Base-by-base conservation (phyloP, 352 stramenopile genomes). In the Globisporangium splendens region DNA sequence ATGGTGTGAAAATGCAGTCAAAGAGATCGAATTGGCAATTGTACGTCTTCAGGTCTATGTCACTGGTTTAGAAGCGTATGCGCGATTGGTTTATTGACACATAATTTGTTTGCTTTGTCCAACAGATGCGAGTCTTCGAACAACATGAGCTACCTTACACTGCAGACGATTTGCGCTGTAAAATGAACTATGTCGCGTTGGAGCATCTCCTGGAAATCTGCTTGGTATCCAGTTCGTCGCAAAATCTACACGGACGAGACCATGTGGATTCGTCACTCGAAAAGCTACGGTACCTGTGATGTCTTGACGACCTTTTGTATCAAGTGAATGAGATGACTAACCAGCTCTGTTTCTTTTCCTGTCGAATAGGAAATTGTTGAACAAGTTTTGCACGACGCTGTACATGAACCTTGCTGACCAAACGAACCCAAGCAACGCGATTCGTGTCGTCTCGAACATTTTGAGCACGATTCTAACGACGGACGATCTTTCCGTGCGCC, bases 401-500 rank as follows among this genome's bases (percentile, higher is more conserved):
- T 44, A 65, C 31, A 38, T n/a, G 6, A 35, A 46, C 44, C 15
- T 65, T 35, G 39, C 38, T 2, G 43, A 60, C 33, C 33, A 46
- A 38, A 65, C 44, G 13, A 41, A 15, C 15, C 3, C 53, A 14
- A 20, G 56, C 14, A 53, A 61, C 49, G 49, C 53, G 14, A 42
- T 66, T 31, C 60, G 53, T 1, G 43, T 66, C 3, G n/a, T 22
- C 13, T 48, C 53, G 22, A 56, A 42, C 28, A 28, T 58, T 6
- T 1, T 54, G 7, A 57, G 53, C 17, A 46, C 41, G 20, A 38
- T 61, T n/a, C 14, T 66, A 24, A 39, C 47, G 15, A 58, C 54
- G 2, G 60, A 66, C 3, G 60, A 66, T 48, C 47, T 61, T 13
- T 61, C 53, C 8, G 39, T 66, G 1, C 60, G 54, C 17, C 48